A percentile compares a stretch with the other conserved stretches of the same genome.
Conservation (phyloP, 192 early-diverging fungal species). For the Globomyces pollinis-pini region DNA sequence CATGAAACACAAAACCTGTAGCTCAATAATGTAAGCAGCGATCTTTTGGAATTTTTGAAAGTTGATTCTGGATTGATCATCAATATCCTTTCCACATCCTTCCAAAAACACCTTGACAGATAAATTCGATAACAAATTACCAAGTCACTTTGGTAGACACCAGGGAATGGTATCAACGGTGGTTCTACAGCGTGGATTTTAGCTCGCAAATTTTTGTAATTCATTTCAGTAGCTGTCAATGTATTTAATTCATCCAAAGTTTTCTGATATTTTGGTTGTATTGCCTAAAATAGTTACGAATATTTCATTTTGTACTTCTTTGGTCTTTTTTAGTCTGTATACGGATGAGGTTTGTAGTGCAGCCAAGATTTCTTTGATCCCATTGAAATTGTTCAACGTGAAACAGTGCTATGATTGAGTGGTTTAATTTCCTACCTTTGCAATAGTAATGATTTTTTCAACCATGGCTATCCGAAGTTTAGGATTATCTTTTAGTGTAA, state of each 20-base stretch:
- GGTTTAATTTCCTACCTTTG: conserved; percentile 17
- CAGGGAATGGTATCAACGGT: conserved; percentile 53
- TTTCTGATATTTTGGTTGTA: conserved; percentile 37
- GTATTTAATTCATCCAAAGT: conserved; percentile 36
- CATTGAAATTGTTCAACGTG: conserved; percentile 52
- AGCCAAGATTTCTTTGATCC: conserved; percentile 48
- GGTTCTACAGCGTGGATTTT: conserved; percentile 40
- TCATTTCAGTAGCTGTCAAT: conserved; percentile 42
- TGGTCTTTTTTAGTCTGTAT: conserved; percentile 50
- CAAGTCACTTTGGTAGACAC: conserved; percentile 51
- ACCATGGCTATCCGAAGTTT: conserved; percentile 34
- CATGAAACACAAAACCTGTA: conserved; percentile 33
- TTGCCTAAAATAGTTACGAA: conserved; percentile 15
- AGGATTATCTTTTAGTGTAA: conserved; percentile 32
- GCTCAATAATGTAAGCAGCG: conserved; percentile 40
- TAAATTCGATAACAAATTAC: conserved; percentile 11
- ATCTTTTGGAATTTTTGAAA: conserved; percentile 51
- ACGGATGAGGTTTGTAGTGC: conserved; percentile 44
- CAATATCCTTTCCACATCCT: conserved; percentile 38
- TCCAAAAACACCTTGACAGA: conserved; percentile 34
- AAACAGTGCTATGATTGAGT: conserved; percentile 24
- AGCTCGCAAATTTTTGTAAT: conserved; percentile 47
- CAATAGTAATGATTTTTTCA: conserved; percentile 37
- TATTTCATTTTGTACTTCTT: too few species aligned
- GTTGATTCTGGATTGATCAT: conserved; percentile 43